A percentile compares a stretch with the other conserved stretches of the same genome.
Evolutionary conservation across 2,329 filamentous ascomycete species (phyloP).

Genomic region (Sclerotinia subarctica): DNA sequence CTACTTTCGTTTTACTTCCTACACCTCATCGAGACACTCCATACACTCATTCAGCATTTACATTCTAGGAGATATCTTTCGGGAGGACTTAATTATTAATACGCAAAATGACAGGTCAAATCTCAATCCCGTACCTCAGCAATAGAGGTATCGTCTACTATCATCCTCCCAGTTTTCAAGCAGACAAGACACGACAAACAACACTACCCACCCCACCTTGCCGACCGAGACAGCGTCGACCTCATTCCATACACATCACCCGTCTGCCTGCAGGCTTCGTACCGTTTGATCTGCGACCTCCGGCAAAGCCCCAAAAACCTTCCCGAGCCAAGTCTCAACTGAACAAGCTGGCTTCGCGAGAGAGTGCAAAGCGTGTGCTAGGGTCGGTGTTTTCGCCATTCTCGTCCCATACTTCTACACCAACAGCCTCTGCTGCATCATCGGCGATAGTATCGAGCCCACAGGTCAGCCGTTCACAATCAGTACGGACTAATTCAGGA

Average conservation of each 20-base stretch:
- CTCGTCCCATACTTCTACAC: slow-evolving; percentile 23
- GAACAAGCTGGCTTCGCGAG: slow-evolving; percentile 47
- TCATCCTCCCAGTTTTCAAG: slow-evolving; percentile 26
- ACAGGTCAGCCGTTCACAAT: slow-evolving; percentile 25
- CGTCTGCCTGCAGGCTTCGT: slow-evolving; percentile 46
- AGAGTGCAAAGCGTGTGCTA: slow-evolving; percentile 38
- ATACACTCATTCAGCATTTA: slow-evolving; percentile 17
- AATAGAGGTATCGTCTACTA: slow-evolving; percentile 35
- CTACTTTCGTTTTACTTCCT: slow-evolving; percentile 10
- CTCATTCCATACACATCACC: slow-evolving; percentile 55
- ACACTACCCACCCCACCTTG: slow-evolving; percentile 45
- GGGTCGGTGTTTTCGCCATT: slow-evolving; percentile 37
- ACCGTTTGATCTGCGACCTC: slow-evolving; percentile 39
- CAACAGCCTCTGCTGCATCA: slow-evolving; percentile 20
- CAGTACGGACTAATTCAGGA: slow-evolving; percentile 26
- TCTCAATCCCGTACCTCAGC: slow-evolving; percentile 30
- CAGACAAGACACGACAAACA: slow-evolving; percentile 23
- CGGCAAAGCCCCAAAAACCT: slow-evolving; percentile 35
- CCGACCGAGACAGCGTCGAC: slow-evolving; percentile 50
- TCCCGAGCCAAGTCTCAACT: slow-evolving; percentile 40
- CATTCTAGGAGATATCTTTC: not conserved
- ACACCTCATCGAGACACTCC: not conserved
- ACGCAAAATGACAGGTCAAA: slow-evolving; percentile 35
- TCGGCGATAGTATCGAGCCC: slow-evolving; percentile 30
- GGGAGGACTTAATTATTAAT: slow-evolving; percentile 26